Base-by-base conservation (phyloP, 2,329 filamentous ascomycete species). In the Aspergillus fumigatiaffinis region DNA sequence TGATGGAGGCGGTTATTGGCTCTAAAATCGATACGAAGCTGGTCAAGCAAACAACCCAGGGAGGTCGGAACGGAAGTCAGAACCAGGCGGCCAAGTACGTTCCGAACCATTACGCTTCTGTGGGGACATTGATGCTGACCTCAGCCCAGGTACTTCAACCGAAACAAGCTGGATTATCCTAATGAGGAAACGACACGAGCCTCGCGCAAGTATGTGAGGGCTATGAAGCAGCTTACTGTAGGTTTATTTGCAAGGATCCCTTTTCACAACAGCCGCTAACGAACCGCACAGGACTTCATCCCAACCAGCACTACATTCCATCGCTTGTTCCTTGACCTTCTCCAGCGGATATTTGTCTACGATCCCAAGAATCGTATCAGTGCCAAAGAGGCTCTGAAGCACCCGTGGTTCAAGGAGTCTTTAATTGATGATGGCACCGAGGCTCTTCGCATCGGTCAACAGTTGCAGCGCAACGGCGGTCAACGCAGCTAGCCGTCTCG, bases 391-490 rank as follows among this genome's bases (percentile, higher is more conserved):
- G 85, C 85, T 17, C 74, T 88, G 60, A 83, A 86, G 68, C 85
- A 88, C 67, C 82, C 83, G 1, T 88, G 85, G 85, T 88, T 88
- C 73, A 83, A 80, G 61, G 85, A 88, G 70, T 77, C 79, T 12
- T 77, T 87, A 23, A 80, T 86, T 65, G 85, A 88, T 66, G 85
- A 88, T 67, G 85, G 85, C 56, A 87, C 85, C 6, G 85, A 87
- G 72, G 85, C 85, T 21, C 77, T 82, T 56, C 80, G 83, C 56
- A 86, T 87, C 60, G 75, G 81, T 50, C 68, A 80, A 55, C 74
- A 79, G 55, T 58, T 75, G 55, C 68, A 71, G 35, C 71, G 71
- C 52, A 66, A 63, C 49, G 57, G 50, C 42, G 28, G 48, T 29
- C 64, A 62, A 53, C 63, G 65, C 47, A 61, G 59, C 50, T 67